Conservation (phyloP, 1,284 basidiomycete species). For the Ustilago crameri region DNA sequence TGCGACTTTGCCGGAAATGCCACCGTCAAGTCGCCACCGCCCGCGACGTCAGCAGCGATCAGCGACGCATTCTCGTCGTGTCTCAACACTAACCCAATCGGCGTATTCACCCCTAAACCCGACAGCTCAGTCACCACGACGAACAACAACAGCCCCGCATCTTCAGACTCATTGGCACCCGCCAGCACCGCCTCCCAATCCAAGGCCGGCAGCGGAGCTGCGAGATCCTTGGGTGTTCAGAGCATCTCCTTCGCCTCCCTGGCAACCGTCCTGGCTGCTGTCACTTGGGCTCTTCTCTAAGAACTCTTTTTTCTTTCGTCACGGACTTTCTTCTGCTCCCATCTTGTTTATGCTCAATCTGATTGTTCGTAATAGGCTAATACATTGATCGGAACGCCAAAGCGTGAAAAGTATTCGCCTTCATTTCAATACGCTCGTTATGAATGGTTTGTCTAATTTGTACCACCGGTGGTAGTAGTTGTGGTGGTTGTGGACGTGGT, state of each 20-base stretch:
- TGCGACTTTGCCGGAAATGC: slow-evolving; percentile 86
- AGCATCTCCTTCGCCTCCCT: too few species aligned
- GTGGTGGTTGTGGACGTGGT: slow-evolving; percentile 31
- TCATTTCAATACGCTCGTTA: too few species aligned
- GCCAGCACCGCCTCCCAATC: too few species aligned
- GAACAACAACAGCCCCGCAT: neutral
- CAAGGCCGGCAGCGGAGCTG: too few species aligned
- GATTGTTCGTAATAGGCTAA: neutral
- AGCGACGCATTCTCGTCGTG: slow-evolving; percentile 78
- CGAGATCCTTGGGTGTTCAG: too few species aligned
- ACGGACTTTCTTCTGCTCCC: neutral
- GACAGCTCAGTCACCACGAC: slow-evolving; percentile 5
- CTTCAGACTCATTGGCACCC: neutral
- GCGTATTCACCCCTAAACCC: slow-evolving; percentile 57
- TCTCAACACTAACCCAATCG: slow-evolving; percentile 74
- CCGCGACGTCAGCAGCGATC: slow-evolving; percentile 73
- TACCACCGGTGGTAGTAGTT: slow-evolving; percentile 4
- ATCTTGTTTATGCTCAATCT: neutral
- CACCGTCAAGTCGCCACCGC: slow-evolving; percentile 74
- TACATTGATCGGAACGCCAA: neutral
- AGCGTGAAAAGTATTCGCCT: too few species aligned
- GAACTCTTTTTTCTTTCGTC: neutral
- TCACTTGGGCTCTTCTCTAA: neutral
- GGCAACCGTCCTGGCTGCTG: neutral
- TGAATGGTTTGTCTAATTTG: neutral